Evolutionary conservation across 2,329 filamentous ascomycete genomes (phyloP).

Genomic region (Gaeumannomyces tritici): DNA sequence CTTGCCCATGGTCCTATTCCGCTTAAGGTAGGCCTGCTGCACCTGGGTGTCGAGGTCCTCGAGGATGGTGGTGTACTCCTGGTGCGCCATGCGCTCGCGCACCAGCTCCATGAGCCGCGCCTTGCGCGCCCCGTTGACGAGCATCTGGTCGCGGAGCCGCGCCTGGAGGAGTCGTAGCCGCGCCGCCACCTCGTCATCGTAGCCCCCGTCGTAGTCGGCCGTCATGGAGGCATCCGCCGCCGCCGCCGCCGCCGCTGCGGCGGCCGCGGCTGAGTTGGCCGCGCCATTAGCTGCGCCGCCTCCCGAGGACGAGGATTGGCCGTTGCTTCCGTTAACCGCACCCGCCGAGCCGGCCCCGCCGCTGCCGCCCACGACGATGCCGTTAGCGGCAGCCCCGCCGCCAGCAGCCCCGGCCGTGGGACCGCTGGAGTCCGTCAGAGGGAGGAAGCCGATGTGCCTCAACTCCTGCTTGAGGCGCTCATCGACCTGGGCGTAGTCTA

Average conservation of each 20-base stretch:
- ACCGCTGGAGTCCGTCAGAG: constrained; percentile 24
- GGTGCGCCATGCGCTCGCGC: constrained; percentile 86
- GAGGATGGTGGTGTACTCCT: constrained; percentile 93
- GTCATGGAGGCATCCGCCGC: constrained; percentile 7
- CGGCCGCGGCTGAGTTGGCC: constrained; percentile 17
- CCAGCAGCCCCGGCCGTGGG: constrained; percentile 8
- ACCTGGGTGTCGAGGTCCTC: constrained; percentile 95
- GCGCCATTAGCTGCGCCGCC: constrained; percentile 3
- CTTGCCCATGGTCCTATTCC: constrained; percentile 88
- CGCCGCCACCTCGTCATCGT: constrained; percentile 88
- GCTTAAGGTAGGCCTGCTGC: constrained; percentile 89
- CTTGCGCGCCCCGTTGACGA: constrained; percentile 87
- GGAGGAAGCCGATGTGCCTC: constrained; percentile 79
- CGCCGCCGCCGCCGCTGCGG: constrained; percentile 16
- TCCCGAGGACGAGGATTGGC: not conserved
- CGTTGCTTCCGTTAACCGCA: constrained; percentile 15
- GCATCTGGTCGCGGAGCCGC: constrained; percentile 71
- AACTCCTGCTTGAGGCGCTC: constrained; percentile 88
- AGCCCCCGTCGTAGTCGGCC: constrained; percentile 80
- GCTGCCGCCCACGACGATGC: constrained; percentile 4
- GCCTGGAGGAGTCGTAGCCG: constrained; percentile 78
- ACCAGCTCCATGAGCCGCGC: constrained; percentile 77
- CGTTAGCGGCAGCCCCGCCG: not conserved
- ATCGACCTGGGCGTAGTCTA: constrained; percentile 81
- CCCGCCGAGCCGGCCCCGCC: constrained; percentile 7